Evolutionary conservation across 192 early-diverging fungal genomes (phyloP).

Genomic region (Coemansia sp.): DNA sequence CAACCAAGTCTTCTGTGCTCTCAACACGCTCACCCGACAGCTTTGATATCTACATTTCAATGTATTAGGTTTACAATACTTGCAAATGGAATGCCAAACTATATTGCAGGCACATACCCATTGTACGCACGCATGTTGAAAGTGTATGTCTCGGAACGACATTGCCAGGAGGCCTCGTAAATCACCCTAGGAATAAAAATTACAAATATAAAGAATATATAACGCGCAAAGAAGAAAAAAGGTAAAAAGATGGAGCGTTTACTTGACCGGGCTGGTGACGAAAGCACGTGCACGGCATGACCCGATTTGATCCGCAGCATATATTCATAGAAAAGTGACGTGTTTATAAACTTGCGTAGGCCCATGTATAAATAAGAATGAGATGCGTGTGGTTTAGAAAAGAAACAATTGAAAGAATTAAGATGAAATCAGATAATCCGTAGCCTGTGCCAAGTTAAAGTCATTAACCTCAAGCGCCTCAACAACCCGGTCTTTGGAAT

Average conservation of each 20-base stretch:
- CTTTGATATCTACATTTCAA: slow-evolving; percentile 25
- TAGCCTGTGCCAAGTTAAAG: slow-evolving; percentile 54
- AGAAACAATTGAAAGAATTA: slow-evolving; percentile 10
- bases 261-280: too few relatives aligned
- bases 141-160: slow-evolving; percentile 24
- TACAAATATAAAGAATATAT: too few relatives aligned
- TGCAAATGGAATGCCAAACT: neutral
- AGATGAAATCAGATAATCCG: slow-evolving; percentile 52
- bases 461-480: slow-evolving; percentile 58
- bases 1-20: slow-evolving; percentile 28
- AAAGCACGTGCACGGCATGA: too few relatives aligned
- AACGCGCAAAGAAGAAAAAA: too few relatives aligned
- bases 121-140: slow-evolving; percentile 34
- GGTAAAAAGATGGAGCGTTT: too few relatives aligned
- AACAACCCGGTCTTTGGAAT: slow-evolving; percentile 53
- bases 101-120: slow-evolving; percentile 19
- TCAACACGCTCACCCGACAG: slow-evolving; percentile 23
- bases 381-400: neutral
- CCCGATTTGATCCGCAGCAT: too few relatives aligned
- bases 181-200: too few relatives aligned
- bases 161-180: neutral
- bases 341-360: too few relatives aligned
- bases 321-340: too few relatives aligned
- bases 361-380: too few relatives aligned
- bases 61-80: neutral